Percentiles rank a stretch among this genome's conserved stretches.
Conservation (phyloP, 192 early-diverging fungal genomes). For the Globomyces pollinis-pini region DNA sequence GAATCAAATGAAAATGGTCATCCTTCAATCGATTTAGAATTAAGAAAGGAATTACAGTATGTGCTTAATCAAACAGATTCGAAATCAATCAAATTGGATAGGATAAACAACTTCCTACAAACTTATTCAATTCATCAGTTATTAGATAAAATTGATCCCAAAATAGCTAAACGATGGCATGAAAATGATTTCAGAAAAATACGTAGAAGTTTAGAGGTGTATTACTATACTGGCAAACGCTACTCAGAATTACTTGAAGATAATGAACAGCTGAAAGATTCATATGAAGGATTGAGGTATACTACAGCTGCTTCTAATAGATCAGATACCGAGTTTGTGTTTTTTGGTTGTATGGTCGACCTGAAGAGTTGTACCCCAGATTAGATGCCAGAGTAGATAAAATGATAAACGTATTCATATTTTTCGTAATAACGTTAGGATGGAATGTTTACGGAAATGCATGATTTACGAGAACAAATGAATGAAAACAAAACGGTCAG, state of each 20-base stretch:
- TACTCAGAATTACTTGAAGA: conserved; percentile 71
- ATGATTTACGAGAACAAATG: conserved; percentile 37
- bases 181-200: conserved; percentile 78
- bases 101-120: neutral
- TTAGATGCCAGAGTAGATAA: conserved; percentile 74
- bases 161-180: conserved; percentile 87
- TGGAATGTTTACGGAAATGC: conserved; percentile 24
- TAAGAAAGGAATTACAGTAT: conserved; percentile 8
- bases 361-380: conserved; percentile 56
- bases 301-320: neutral
- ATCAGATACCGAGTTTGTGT: conserved; percentile 58
- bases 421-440: conserved; percentile 38
- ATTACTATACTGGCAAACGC: conserved; percentile 55
- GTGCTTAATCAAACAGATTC: conserved; percentile 16
- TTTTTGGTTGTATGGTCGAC: conserved; percentile 82
- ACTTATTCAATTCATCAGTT: conserved; percentile 54
- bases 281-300: too few relatives aligned
- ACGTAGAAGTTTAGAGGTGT: conserved; percentile 77
- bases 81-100: neutral
- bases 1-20: too few relatives aligned
- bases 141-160: conserved; percentile 65
- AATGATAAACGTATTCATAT: conserved; percentile 64
- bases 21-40: conserved; percentile 22
- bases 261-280: too few relatives aligned
- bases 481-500: too few relatives aligned